Conservation (phyloP, 352 stramenopile species). For the Phytophthora pisi region DNA sequence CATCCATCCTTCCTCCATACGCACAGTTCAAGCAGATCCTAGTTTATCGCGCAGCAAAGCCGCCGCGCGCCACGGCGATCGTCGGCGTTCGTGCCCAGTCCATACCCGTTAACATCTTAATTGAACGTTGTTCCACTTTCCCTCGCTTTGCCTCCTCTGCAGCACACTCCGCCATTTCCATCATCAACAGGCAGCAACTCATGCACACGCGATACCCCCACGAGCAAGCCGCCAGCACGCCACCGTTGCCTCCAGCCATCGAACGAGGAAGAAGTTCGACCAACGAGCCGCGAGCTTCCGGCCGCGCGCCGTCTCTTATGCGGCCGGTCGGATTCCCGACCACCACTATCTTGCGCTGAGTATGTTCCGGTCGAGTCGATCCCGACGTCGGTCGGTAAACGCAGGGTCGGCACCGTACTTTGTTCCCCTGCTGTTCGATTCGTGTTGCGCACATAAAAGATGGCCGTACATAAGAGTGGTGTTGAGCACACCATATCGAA, state of each 20-base stretch:
- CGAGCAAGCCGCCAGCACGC: neutral
- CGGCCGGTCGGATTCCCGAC: constrained; percentile 12
- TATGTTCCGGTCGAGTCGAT: neutral
- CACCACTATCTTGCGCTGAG: neutral
- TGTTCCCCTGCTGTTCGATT: constrained; percentile 23
- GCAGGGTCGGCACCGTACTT: neutral
- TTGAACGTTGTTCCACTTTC: constrained; percentile 18
- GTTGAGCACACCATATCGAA: neutral
- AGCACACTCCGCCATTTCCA: neutral
- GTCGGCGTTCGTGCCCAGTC: constrained; percentile 15
- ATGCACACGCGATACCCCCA: neutral
- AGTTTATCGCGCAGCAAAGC: constrained; percentile 34
- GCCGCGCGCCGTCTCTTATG: constrained; percentile 14
- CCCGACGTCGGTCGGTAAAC: constrained; percentile 7
- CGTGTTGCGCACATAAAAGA: constrained; percentile 5
- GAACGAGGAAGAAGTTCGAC: constrained; percentile 10
- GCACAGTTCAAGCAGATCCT: constrained; percentile 13
- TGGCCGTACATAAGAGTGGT: neutral
- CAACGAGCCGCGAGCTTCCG: constrained; percentile 24
- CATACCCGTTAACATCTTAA: constrained; percentile 25
- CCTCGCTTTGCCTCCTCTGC: neutral
- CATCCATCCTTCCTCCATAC: neutral
- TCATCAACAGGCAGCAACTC: neutral
- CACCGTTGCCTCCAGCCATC: neutral
- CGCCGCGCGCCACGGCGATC: neutral